phyloP scores from a whole-genome alignment of 2,329 filamentous ascomycete genomes.

The Alternaria angustiovoidea region DNA sequence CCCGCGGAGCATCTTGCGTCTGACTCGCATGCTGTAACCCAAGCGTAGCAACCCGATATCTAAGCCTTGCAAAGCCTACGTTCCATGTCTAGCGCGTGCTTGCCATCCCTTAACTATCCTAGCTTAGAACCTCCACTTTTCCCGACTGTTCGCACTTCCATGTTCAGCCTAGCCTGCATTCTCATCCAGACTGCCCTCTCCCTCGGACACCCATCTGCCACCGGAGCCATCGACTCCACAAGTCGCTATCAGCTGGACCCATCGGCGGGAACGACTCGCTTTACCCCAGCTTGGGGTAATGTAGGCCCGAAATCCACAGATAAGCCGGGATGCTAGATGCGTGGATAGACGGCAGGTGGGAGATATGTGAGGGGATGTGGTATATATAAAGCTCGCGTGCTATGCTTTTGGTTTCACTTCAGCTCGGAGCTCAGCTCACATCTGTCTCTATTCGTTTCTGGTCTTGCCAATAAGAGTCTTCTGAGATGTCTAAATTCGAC shows the following conservation, averaged over 20 bases:
- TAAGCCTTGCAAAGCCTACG: slow-evolving; percentile 14
- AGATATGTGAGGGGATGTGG: not conserved
- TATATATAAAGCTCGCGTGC: slow-evolving; percentile 27
- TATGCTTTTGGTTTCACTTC: not conserved
- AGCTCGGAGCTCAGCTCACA: slow-evolving; percentile 12
- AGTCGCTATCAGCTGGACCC: slow-evolving; percentile 20
- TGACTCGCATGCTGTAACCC: slow-evolving; percentile 17
- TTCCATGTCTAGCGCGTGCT: slow-evolving; percentile 16
- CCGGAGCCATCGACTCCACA: slow-evolving; percentile 19
- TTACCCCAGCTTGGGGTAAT: slow-evolving; percentile 36
- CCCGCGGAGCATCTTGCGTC: slow-evolving; percentile 20
- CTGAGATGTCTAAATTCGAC: slow-evolving; percentile 40
- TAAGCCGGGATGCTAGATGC: slow-evolving; percentile 21
- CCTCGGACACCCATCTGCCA: slow-evolving; percentile 9
- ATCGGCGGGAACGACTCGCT: slow-evolving; percentile 6
- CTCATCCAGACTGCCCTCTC: slow-evolving; percentile 7
- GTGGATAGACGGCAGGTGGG: slow-evolving; percentile 9
- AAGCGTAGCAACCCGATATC: slow-evolving; percentile 3
- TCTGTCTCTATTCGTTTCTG: not conserved
- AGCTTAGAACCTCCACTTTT: slow-evolving; percentile 18
- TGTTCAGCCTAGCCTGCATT: slow-evolving; percentile 13
- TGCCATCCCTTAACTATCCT: slow-evolving; percentile 20
- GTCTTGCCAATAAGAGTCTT: not conserved
- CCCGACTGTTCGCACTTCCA: slow-evolving; percentile 32
- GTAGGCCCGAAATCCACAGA: slow-evolving; percentile 28